Percentiles rank a stretch among this genome's conserved stretches.
These are phyloP conservation scores for Diplodia corticola DNA, from an alignment of 2,329 filamentous ascomycete species.

Conservation along the genomic window DNA sequence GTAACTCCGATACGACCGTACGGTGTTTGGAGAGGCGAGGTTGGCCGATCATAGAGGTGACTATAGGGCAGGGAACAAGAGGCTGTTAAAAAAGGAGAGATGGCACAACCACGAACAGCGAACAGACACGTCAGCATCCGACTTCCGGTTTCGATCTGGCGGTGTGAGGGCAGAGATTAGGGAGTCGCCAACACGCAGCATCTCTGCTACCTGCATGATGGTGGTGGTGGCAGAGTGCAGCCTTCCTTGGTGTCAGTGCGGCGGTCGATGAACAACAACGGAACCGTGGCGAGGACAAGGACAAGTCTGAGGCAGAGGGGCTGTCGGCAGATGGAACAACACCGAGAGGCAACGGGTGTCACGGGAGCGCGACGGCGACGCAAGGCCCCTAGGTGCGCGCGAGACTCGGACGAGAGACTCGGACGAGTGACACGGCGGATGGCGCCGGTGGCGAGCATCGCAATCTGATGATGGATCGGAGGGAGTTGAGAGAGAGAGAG, in stretches of 20 bases:
- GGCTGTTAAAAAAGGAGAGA: background rate
- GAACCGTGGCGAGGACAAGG: background rate
- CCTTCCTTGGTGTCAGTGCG: constrained; percentile 1
- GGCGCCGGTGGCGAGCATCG: constrained; percentile 2
- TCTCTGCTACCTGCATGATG: background rate
- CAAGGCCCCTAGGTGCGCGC: background rate
- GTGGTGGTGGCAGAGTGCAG: background rate
- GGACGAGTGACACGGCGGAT: background rate
- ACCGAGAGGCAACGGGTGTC: background rate
- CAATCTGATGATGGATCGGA: constrained; percentile 13
- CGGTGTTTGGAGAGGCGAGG: background rate
- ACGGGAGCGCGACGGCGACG: background rate
- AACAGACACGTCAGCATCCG: background rate
- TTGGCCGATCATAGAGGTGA: background rate
- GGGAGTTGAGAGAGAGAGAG: background rate
- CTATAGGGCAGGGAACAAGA: background rate
- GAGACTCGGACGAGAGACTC: too few relatives aligned
- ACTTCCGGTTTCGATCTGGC: background rate
- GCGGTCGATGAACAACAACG: background rate
- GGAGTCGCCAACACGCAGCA: background rate
- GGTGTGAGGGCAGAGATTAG: background rate
- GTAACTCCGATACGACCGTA: background rate
- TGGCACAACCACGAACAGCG: background rate
- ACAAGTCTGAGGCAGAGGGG: background rate
- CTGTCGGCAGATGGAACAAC: background rate